These are phyloP conservation scores for Globisporangium abappressorium DNA, from an alignment of 352 stramenopile species.

Conservation along the genomic window DNA sequence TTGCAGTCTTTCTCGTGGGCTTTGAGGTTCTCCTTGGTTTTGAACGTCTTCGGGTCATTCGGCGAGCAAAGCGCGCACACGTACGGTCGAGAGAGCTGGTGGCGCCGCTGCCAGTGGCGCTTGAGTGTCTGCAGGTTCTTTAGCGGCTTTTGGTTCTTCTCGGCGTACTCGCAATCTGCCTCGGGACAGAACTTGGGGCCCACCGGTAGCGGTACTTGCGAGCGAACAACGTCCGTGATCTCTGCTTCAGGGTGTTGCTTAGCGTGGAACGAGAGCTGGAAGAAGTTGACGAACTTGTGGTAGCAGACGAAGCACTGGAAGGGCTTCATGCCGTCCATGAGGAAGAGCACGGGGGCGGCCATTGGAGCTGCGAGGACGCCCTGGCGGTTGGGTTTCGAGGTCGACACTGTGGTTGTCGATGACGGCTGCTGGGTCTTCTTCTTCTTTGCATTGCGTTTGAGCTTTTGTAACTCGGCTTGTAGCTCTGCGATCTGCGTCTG, in stretches of 20 bases:
- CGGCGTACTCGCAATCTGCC: slow-evolving; percentile 46
- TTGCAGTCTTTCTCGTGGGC: slow-evolving; percentile 65
- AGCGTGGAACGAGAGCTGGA: slow-evolving; percentile 66
- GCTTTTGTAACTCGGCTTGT: slow-evolving; percentile 32
- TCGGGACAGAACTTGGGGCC: slow-evolving; percentile 64
- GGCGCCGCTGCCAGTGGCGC: slow-evolving; percentile 66
- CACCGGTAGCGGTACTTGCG: slow-evolving; percentile 45
- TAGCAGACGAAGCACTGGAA: slow-evolving; percentile 59
- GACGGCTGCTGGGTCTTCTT: background rate
- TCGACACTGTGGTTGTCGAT: background rate
- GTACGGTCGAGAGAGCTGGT: slow-evolving; percentile 54
- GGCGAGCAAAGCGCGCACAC: slow-evolving; percentile 40
- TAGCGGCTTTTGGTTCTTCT: slow-evolving; percentile 41
- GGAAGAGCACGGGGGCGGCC: slow-evolving; percentile 48
- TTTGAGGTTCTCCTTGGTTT: slow-evolving; percentile 70
- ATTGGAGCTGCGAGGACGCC: slow-evolving; percentile 17
- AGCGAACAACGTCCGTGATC: slow-evolving; percentile 31
- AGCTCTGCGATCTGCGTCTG: slow-evolving; percentile 45
- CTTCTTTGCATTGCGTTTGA: slow-evolving; percentile 19
- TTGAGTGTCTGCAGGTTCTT: slow-evolving; percentile 71
- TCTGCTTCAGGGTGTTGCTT: slow-evolving; percentile 48
- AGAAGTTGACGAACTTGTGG: slow-evolving; percentile 63
- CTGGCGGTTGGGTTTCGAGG: background rate
- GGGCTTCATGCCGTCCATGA: slow-evolving; percentile 58
- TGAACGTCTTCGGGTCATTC: slow-evolving; percentile 51